Percentiles rank a stretch among this genome's conserved stretches.
phyloP scores from a whole-genome alignment of 768 basidiomycete genomes.

The Russula brevipes region DNA sequence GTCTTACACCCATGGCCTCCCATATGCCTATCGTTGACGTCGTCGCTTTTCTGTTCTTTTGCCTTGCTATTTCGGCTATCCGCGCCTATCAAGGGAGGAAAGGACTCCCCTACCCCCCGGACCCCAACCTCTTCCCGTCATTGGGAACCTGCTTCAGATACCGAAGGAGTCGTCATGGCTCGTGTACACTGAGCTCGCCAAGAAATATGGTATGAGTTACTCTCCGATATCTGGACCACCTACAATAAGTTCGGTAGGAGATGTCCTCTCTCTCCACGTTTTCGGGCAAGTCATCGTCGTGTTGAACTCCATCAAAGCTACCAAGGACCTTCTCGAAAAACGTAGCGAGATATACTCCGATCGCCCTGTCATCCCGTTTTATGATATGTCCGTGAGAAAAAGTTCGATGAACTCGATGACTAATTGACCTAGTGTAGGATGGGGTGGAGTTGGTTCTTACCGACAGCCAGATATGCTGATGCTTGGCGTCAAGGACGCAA shows the following conservation, averaged over 20 bases:
- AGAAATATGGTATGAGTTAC: conserved; percentile 1
- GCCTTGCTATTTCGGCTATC: too few relatives aligned
- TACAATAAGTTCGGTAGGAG: neutral
- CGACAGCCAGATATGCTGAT: neutral
- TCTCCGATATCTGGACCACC: too few relatives aligned
- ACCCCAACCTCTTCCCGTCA: too few relatives aligned
- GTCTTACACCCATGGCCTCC: too few relatives aligned
- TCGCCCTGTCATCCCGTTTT: neutral
- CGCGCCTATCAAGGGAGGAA: too few relatives aligned
- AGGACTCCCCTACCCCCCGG: too few relatives aligned
- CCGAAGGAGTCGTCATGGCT: neutral
- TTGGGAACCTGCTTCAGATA: too few relatives aligned
- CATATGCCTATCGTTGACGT: too few relatives aligned
- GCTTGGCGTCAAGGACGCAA: neutral
- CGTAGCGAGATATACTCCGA: conserved; percentile 36
- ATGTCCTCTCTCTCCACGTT: conserved; percentile 27
- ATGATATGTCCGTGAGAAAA: conserved; percentile 1
- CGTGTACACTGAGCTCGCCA: neutral
- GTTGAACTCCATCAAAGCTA: conserved; percentile 41
- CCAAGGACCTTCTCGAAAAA: conserved; percentile 49
- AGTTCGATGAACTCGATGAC: neutral
- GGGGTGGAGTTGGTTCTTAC: neutral
- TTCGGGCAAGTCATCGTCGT: conserved; percentile 46
- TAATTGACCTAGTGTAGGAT: neutral
- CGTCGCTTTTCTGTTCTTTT: too few relatives aligned